Percentiles rank a stretch among this genome's conserved stretches.
Conservation (phyloP, 805 yeast genomes). For the Phaffomyces antillensis region DNA sequence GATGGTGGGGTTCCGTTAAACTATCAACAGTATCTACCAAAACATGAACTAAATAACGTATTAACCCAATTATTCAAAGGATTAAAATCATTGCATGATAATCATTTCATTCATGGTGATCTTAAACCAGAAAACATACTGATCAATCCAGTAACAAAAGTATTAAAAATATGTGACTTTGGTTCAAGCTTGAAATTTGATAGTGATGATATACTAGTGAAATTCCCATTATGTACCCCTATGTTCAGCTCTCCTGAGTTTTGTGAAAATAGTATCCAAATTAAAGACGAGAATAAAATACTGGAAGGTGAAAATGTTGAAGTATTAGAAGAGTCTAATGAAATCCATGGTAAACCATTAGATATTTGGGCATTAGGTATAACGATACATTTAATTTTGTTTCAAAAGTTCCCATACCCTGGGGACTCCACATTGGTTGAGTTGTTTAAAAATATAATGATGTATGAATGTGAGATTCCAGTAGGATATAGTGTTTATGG, state of each 20-base stretch:
- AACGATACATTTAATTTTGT: constrained; percentile 3
- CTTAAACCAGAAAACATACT: constrained; percentile 60
- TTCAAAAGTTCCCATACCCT: constrained; percentile 2
- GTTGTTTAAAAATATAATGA: background rate
- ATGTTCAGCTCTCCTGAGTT: constrained; percentile 9
- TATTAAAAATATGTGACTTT: constrained; percentile 57
- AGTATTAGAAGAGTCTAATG: background rate
- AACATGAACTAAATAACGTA: constrained; percentile 14
- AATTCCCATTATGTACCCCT: constrained; percentile 7
- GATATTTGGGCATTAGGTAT: constrained; percentile 12
- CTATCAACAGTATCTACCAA: constrained; percentile 43
- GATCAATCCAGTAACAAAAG: constrained; percentile 46
- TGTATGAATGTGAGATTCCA: background rate
- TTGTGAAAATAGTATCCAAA: background rate
- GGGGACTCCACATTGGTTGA: background rate
- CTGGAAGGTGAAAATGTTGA: no score
- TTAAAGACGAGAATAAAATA: no score
- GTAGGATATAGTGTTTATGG: background rate
- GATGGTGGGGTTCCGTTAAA: constrained; percentile 17
- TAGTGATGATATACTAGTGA: constrained; percentile 7
- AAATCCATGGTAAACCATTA: constrained; percentile 2
- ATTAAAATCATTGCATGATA: constrained; percentile 47
- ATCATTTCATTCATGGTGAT: constrained; percentile 55
- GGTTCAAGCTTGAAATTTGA: constrained; percentile 46
- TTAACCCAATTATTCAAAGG: constrained; percentile 50